Evolutionary conservation across 495 filamentous ascomycete species (phyloP).

Genomic region (Podospora pseudocomata): DNA sequence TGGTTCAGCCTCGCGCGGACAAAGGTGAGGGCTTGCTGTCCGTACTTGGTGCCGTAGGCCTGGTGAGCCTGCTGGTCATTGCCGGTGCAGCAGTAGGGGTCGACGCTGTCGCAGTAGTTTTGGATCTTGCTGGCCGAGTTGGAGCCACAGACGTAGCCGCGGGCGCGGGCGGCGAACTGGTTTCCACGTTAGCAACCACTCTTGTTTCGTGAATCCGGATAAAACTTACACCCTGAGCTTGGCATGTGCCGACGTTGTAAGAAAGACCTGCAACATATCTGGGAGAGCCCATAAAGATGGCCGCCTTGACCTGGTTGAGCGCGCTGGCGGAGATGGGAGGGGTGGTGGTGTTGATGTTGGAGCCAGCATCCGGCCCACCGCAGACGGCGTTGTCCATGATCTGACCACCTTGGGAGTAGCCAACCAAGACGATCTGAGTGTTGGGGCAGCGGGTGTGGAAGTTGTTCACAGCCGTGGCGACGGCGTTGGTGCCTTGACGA

Average conservation of each 20-base stretch:
- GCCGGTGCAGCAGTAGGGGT: conserved; percentile 66
- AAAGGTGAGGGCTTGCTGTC: conserved; percentile 35
- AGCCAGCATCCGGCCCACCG: conserved; percentile 51
- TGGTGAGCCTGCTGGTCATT: conserved; percentile 57
- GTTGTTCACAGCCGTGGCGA: conserved; percentile 52
- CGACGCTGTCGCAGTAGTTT: conserved; percentile 60
- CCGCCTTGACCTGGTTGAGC: conserved; percentile 47
- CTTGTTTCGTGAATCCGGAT: background rate
- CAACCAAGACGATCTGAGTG: conserved; percentile 57
- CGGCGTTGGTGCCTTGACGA: conserved; percentile 49
- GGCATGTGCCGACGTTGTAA: conserved; percentile 60
- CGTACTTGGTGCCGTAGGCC: conserved; percentile 54
- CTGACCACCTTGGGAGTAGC: conserved; percentile 62
- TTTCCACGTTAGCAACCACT: conserved; percentile 1
- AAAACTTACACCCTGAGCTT: conserved; percentile 51
- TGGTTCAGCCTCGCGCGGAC: conserved; percentile 21
- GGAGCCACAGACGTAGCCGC: conserved; percentile 54
- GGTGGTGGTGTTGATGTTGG: background rate
- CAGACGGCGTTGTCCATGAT: conserved; percentile 63
- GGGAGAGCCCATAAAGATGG: conserved; percentile 63
- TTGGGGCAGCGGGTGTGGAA: conserved; percentile 53
- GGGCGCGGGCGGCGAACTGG: conserved; percentile 55
- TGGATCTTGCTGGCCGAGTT: conserved; percentile 50
- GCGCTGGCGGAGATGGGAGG: conserved; percentile 42
- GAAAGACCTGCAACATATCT: conserved; percentile 50